Conservation (phyloP, 495 filamentous ascomycete genomes). For the Staphylotrichum longicolle region DNA sequence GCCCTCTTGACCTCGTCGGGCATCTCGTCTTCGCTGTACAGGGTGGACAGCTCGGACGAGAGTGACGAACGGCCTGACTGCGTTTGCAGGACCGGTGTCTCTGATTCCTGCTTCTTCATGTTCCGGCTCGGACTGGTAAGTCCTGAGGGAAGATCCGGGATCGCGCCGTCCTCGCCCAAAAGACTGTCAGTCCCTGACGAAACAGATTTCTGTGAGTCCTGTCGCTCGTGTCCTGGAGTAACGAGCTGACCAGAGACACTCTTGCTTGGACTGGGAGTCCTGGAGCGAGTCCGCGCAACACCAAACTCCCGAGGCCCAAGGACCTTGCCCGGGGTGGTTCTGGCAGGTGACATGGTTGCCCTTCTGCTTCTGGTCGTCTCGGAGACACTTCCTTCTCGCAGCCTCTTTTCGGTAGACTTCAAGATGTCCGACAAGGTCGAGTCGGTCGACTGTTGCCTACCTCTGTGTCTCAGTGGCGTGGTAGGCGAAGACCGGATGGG, state of each 20-base stretch:
- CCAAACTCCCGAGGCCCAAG: neutral
- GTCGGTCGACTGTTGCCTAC: constrained; percentile 37
- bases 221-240: constrained; percentile 24
- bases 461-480: constrained; percentile 23
- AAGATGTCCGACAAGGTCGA: constrained; percentile 44
- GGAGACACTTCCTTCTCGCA: constrained; percentile 36
- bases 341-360: neutral
- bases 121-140: constrained; percentile 31
- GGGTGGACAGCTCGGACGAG: constrained; percentile 44
- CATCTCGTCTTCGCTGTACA: constrained; percentile 47
- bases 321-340: neutral
- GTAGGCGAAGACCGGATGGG: constrained; percentile 22
- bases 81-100: constrained; percentile 14
- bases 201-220: constrained; percentile 35
- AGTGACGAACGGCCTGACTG: constrained; percentile 36
- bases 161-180: constrained; percentile 23
- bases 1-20: constrained; percentile 23
- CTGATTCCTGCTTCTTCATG: constrained; percentile 18
- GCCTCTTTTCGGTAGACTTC: constrained; percentile 41
- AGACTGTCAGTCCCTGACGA: constrained; percentile 39
- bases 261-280: constrained; percentile 27
- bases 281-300: constrained; percentile 8
- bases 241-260: neutral
- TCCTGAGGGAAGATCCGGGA: constrained; percentile 14
- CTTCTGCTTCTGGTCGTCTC: neutral